Base-by-base conservation (phyloP, 2,329 filamentous ascomycete species). In the Daldinia sp. region DNA sequence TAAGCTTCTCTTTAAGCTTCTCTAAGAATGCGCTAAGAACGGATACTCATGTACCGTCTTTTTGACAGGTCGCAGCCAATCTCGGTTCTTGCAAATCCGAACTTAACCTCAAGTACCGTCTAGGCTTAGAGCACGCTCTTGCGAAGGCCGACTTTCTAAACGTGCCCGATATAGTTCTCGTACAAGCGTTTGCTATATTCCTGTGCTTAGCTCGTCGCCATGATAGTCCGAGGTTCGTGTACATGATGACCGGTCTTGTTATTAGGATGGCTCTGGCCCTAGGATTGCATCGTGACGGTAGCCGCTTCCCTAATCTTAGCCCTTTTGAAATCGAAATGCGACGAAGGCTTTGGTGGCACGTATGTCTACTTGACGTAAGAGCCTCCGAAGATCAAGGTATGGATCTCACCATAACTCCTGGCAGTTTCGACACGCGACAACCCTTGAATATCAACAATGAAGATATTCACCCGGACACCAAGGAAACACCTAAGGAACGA, bases 301-400 rank as follows among this genome's bases (percentile, higher is more conserved):
- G 77, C 11, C 81, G 83, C 55, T 86, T 86, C 64, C 76, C 74
- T 1, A 48, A 78, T 30, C 76, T 89, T 0, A 77, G 78, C 0
- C 85, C 87, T 0, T 90, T 87, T 67, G 84, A 88, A 55, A 80
- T 84, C 3, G 86, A 89, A 71, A 85, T 87, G 77, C 78, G 85
- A 17, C 78, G 86, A 61, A 77, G 86, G 27, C 74, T 87, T 4
- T 89, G 86, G 86, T 88, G 85, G 83, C 81, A 85, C 61, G 73
- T 88, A 2, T 87, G 83, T 67, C 77, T 88, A 11, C 75, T 90
- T 0, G 88, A 90, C 70, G 80, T 82, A 2, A 78, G 87, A 61
- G 81, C 86, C 1, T 84, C 85, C 0, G 87, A 90, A 69, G 85
- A 89, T 60, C 85, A 89, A 70, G 87, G 86, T 0, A 85, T 84